A percentile compares a stretch with the other conserved stretches of the same genome.
phyloP scores from a whole-genome alignment of 352 stramenopile genomes.

The Phytopythium sindhum region DNA sequence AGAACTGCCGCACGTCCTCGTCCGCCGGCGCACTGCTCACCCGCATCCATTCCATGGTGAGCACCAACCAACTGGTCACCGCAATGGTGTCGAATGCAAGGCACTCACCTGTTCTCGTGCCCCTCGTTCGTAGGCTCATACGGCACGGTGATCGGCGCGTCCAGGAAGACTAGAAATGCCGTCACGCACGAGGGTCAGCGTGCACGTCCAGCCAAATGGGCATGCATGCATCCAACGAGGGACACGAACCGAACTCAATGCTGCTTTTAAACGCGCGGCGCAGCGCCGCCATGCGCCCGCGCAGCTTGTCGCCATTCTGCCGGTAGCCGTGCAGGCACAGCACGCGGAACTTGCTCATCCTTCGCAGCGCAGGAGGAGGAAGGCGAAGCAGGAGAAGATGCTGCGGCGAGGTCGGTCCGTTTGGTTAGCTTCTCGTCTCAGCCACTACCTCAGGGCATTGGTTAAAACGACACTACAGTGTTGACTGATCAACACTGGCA shows the following conservation, averaged over 20 bases:
- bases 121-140: conserved; percentile 63
- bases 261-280: conserved; percentile 71
- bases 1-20: conserved; percentile 55
- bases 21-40: conserved; percentile 23
- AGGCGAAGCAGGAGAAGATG: background rate
- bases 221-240: too few species aligned
- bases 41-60: background rate
- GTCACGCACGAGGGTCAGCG: background rate
- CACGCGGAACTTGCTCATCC: conserved; percentile 56
- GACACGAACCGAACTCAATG: conserved; percentile 72
- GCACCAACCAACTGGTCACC: background rate
- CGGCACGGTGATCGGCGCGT: conserved; percentile 67
- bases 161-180: conserved; percentile 58
- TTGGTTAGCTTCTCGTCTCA: too few species aligned
- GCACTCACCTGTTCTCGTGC: conserved; percentile 36
- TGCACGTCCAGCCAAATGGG: background rate
- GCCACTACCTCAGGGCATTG: too few species aligned
- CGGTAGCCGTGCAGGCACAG: conserved; percentile 86
- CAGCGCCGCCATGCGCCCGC: conserved; percentile 66
- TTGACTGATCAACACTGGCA: background rate
- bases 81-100: background rate
- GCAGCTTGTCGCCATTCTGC: conserved; percentile 72
- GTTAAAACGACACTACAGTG: conserved; percentile 2
- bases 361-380: background rate
- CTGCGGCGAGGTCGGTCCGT: too few species aligned